These are phyloP conservation scores for Heimioporus retisporus DNA, from an alignment of 1,284 basidiomycete genomes.

Conservation along the genomic window DNA sequence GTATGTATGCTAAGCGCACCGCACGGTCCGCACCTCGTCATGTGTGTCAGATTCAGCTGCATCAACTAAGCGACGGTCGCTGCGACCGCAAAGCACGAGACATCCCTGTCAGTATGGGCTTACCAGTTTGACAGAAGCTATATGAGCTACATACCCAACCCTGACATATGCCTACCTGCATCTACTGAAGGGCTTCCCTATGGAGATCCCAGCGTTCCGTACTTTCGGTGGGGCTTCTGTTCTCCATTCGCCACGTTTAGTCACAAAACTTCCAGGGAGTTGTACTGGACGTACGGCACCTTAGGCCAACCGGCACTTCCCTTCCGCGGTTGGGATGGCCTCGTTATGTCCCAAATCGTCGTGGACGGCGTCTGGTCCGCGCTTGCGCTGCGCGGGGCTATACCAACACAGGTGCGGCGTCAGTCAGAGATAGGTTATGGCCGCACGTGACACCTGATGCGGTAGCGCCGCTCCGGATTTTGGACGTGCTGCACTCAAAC, in stretches of 20 bases:
- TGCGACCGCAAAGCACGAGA: constrained; percentile 43
- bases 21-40: too few relatives aligned
- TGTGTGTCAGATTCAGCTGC: constrained; percentile 31
- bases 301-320: constrained; percentile 42
- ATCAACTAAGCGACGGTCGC: constrained; percentile 50
- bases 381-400: constrained; percentile 47
- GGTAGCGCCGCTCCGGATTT: constrained; percentile 13
- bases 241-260: not conserved
- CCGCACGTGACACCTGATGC: constrained; percentile 5
- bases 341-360: constrained; percentile 49
- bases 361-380: constrained; percentile 51
- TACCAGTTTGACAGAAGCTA: constrained; percentile 54
- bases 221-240: constrained; percentile 31
- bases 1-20: constrained; percentile 6
- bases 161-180: constrained; percentile 49
- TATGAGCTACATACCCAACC: constrained; percentile 49
- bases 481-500: constrained; percentile 18
- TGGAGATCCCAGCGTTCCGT: constrained; percentile 45
- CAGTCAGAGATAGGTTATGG: constrained; percentile 13
- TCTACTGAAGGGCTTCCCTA: constrained; percentile 42
- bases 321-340: constrained; percentile 50
- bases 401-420: constrained; percentile 15
- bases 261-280: constrained; percentile 33
- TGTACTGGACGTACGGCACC: constrained; percentile 50
- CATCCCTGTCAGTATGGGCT: constrained; percentile 46